These are phyloP conservation scores for Scheffersomyces stipitis DNA, from an alignment of 805 yeast species.

Conservation along the genomic window DNA sequence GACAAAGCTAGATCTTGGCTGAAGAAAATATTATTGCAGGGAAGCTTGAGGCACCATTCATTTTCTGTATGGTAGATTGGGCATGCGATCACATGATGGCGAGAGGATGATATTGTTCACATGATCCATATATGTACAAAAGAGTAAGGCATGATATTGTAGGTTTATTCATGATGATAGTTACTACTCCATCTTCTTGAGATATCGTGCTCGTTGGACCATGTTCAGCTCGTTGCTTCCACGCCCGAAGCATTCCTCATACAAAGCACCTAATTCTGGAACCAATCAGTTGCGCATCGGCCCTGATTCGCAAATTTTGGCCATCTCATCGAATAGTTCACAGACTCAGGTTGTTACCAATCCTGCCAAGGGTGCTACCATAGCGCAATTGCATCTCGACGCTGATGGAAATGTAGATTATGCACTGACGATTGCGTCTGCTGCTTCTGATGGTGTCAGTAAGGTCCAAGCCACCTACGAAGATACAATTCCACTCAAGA, in stretches of 20 bases:
- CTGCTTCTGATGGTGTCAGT: constrained; percentile 11
- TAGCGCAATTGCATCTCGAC: constrained; percentile 23
- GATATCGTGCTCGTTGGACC: constrained; percentile 1
- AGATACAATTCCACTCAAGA: constrained; percentile 61
- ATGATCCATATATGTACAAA: too few relatives aligned
- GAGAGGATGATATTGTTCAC: too few relatives aligned
- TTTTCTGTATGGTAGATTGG: too few relatives aligned
- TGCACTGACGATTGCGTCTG: constrained; percentile 22
- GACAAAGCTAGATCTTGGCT: too few relatives aligned
- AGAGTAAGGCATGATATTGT: too few relatives aligned
- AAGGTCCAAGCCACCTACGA: constrained; percentile 48
- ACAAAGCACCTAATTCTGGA: constrained; percentile 13
- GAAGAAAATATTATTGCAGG: too few relatives aligned
- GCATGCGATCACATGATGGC: too few relatives aligned
- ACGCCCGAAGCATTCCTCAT: constrained; percentile 27
- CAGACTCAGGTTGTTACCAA: not conserved
- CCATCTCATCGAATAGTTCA: constrained; percentile 4
- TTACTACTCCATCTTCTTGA: too few relatives aligned
- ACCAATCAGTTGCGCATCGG: constrained; percentile 6
- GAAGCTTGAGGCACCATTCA: too few relatives aligned
- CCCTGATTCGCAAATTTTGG: not conserved
- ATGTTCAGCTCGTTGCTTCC: constrained; percentile 40
- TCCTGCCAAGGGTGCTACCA: constrained; percentile 7
- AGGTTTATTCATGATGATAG: too few relatives aligned
- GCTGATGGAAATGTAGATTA: constrained; percentile 28